Evolutionary conservation across 495 filamentous ascomycete species (phyloP), one percentile per base, ranked within the genome.

Genomic region (Penicillium herquei): DNA sequence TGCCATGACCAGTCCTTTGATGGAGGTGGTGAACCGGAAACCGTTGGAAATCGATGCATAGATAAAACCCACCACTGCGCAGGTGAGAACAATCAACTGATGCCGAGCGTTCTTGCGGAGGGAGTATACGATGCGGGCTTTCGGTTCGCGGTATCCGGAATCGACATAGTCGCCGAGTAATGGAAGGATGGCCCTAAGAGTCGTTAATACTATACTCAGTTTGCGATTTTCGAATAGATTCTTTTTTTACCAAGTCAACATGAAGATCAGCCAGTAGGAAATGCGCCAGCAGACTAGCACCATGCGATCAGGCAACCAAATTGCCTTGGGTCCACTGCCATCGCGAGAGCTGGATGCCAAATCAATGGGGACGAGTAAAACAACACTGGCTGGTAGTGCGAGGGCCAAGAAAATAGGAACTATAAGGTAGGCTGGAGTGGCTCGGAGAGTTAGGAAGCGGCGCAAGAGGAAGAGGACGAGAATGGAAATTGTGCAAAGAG

Each of bases 331-430:
- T 5, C 79, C 82, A 13, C 74, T 80, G 55, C 88, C 86, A 58
- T 91, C 84, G 51, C 84, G 82, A 14, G 87, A 84, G 65, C 82
- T 92, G 3, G 92, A 96, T 3, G 94, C 91, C 57, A 98, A 83
- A 74, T 98, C 94, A 61, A 98, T 97, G 5, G 94, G 94, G 0
- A 98, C 92, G 17, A 98, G 80, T 16, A 98, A 78, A n/a, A 97
- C 86, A 60, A 97, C 92, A 69, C 89, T 93, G 50, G 90, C 89
- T 11, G 94, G 95, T 17, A 98, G 86, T 47, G 90, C 90, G 67
- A 98, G 79, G 32, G 92, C 90, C 60, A 98, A 87, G 70, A 98
- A 98, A 51, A 97, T 86, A 37, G 94, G 92, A 1, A 96, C 82
- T 49, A 91, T 79, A n/a, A 97, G 79, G 70, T 92, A 97, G 55